Percentiles rank a stretch among this genome's conserved stretches.
These are phyloP conservation scores for Cryptococcus sp. DNA, from an alignment of 1,284 basidiomycete species.

Conservation along the genomic window DNA sequence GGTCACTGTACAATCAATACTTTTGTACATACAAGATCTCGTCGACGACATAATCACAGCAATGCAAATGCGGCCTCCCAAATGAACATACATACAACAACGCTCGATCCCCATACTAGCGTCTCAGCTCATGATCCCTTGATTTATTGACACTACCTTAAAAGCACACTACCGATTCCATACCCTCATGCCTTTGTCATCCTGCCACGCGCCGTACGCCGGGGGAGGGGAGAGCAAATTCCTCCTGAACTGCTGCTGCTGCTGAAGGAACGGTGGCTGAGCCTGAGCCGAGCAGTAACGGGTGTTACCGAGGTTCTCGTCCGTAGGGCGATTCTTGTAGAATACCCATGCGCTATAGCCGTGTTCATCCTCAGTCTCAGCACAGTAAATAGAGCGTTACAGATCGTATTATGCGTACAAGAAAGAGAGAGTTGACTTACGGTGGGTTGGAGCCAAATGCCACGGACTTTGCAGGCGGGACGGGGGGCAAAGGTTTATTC, in stretches of 20 bases:
- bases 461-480: constrained; percentile 10
- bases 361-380: background rate
- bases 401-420: background rate
- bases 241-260: background rate
- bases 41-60: no score
- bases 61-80: no score
- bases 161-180: constrained; percentile 8
- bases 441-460: constrained; percentile 14
- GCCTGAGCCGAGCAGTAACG: constrained; percentile 12
- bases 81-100: no score
- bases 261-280: background rate
- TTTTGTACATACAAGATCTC: no score
- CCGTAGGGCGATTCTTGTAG: constrained; percentile 17
- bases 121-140: no score
- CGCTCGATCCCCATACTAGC: no score
- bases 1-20: no score
- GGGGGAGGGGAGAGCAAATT: constrained; percentile 9
- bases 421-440: constrained; percentile 10
- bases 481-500: constrained; percentile 15
- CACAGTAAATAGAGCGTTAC: no score
- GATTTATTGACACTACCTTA: background rate
- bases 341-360: constrained; percentile 20
- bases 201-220: constrained; percentile 16
- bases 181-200: constrained; percentile 11
- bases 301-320: constrained; percentile 23